A percentile compares a stretch with the other conserved stretches of the same genome.
Evolutionary conservation across 352 stramenopile genomes (phyloP).

Genomic region (Thraustochytrium striatum): DNA sequence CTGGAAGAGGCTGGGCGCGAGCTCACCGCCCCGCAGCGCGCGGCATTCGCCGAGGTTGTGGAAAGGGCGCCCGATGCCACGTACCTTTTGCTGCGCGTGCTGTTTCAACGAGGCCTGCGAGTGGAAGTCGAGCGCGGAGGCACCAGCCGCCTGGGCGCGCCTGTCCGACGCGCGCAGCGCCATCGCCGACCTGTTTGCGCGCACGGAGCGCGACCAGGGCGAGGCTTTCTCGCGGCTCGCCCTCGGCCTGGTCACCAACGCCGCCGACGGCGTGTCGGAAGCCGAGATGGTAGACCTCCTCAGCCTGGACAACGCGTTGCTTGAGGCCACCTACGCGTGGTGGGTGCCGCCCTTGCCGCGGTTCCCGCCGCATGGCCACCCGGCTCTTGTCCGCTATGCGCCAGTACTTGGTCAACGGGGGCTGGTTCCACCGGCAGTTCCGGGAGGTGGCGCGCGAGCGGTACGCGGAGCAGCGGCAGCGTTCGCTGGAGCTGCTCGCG

Average conservation of each 20-base stretch:
- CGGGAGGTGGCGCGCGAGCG: neutral
- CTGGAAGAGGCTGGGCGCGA: neutral
- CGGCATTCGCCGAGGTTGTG: neutral
- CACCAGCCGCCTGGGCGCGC: neutral
- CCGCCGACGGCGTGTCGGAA: neutral
- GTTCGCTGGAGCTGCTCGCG: neutral
- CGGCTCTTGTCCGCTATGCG: neutral
- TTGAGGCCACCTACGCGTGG: neutral
- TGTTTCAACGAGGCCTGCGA: slow-evolving; percentile 25
- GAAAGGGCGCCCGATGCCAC: neutral
- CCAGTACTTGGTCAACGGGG: slow-evolving; percentile 21
- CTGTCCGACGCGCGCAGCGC: neutral
- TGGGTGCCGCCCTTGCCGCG: slow-evolving; percentile 29
- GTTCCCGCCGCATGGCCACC: slow-evolving; percentile 18
- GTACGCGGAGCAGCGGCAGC: neutral
- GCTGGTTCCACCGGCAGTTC: slow-evolving; percentile 42
- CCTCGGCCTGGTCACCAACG: neutral
- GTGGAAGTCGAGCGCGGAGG: neutral
- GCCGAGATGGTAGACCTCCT: slow-evolving; percentile 31
- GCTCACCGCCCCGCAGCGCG: neutral
- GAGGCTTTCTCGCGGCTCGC: slow-evolving; percentile 2
- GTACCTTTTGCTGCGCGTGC: slow-evolving; percentile 34
- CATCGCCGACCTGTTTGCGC: neutral
- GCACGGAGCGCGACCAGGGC: slow-evolving; percentile 23
- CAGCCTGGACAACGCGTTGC: neutral